Evolutionary conservation across 768 basidiomycete genomes (phyloP).

Genomic region (Podaxis pistillaris): DNA sequence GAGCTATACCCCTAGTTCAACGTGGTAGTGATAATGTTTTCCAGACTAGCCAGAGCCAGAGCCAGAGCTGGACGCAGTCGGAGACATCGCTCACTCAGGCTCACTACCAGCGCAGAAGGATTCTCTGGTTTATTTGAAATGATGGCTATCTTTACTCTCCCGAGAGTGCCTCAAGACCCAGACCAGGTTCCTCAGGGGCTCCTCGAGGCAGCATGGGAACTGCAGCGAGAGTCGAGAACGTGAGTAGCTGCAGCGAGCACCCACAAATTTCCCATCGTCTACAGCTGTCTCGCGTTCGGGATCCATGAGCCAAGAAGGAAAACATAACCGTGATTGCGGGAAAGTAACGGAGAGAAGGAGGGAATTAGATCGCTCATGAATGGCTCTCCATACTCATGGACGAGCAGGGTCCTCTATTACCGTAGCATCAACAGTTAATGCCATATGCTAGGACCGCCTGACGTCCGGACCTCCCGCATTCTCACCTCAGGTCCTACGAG

Average conservation of each 20-base stretch:
- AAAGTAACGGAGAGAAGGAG: slow-evolving; percentile 2
- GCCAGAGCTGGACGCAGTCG: not conserved
- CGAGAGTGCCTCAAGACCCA: not conserved
- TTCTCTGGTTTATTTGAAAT: not conserved
- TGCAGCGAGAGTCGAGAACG: not conserved
- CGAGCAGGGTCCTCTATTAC: not conserved
- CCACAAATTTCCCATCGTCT: not conserved
- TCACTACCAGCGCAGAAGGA: not conserved
- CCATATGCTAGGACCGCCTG: not conserved
- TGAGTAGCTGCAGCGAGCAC: not conserved
- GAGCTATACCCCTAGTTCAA: not conserved
- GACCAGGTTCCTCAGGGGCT: not conserved
- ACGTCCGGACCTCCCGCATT: not conserved
- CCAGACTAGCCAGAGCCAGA: not conserved
- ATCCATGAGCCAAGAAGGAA: slow-evolving; percentile 1
- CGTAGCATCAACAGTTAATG: not conserved
- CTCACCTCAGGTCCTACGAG: not conserved
- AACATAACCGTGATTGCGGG: not conserved
- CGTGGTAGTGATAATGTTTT: not conserved
- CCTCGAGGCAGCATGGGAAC: not conserved
- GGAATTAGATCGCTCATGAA: slow-evolving; percentile 7
- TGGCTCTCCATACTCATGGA: not conserved
- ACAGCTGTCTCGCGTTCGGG: not conserved
- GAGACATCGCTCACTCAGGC: not conserved
- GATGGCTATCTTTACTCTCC: not conserved